Conservation (phyloP, 2,329 filamentous ascomycete genomes). For the Penicillium sp. region DNA sequence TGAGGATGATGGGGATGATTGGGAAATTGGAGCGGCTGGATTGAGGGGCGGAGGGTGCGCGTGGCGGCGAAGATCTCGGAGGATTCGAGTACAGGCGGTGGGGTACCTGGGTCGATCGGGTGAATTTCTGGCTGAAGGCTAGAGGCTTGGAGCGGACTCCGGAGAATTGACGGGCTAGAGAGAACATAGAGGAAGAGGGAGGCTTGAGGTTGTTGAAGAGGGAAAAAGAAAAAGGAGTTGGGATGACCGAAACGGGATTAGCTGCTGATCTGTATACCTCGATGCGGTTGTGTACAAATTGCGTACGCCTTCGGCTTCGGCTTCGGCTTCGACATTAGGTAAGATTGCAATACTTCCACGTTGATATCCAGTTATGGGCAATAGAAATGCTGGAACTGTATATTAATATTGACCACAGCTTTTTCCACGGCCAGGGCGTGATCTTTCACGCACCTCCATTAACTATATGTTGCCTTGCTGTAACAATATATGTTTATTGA, state of each 20-base stretch:
- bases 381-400: neutral
- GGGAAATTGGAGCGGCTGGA: slow-evolving; percentile 38
- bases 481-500: neutral
- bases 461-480: neutral
- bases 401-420: neutral
- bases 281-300: neutral
- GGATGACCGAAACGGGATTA: slow-evolving; percentile 18
- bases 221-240: slow-evolving; percentile 13
- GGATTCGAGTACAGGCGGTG: slow-evolving; percentile 19
- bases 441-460: neutral
- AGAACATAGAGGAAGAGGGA: slow-evolving; percentile 15
- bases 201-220: neutral
- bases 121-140: slow-evolving; percentile 1
- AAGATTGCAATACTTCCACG: neutral
- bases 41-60: slow-evolving; percentile 22
- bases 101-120: slow-evolving; percentile 15
- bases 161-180: slow-evolving; percentile 14
- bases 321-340: neutral
- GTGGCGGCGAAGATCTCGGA: slow-evolving; percentile 13
- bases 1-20: slow-evolving; percentile 43
- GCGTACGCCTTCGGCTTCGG: neutral
- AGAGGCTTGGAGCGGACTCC: slow-evolving; percentile 19
- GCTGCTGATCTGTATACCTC: slow-evolving; percentile 10
- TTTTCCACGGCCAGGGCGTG: neutral
- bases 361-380: neutral